Base-by-base conservation (phyloP, 169 alveolate species). In the Babesia divergens region DNA sequence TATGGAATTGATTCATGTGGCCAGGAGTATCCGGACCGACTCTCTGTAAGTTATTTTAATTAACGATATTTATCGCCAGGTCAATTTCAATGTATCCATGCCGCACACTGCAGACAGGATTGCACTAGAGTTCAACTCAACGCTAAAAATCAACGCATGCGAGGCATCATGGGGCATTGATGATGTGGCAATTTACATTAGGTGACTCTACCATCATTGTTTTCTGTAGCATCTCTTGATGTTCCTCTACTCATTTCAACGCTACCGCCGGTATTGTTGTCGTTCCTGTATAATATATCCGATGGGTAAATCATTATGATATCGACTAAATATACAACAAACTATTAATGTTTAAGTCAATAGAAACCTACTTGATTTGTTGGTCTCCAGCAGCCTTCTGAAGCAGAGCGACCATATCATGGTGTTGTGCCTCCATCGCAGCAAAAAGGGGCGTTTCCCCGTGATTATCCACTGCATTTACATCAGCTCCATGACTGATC, bases 141-240 rank as follows among this genome's bases (percentile, higher is more conserved):
- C 83, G 47, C 43, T 86, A 50, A 74, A 82, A 40, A 67, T 49
- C 42, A 65, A 68, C 16, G 77, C 88, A 34, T 91, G 95, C 56
- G 80, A 76, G 47, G 91, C 86, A 18, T 87, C 94, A 9, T 91
- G 95, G 95, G 95, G 94, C 31, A 54, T 91, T 16, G 94, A 86
- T 54, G 94, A 91, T 54, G 54, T 91, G 13, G 76, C 84, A 44
- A 53, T 91, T 3, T 89, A 80, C 52, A 54, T 88, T 28, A 56
- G 82, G 34, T 84, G 42, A 59, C 16, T n/a, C n/a, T n/a, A n/a
- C n/a, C n/a, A n/a, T n/a, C n/a, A n/a, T n/a, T n/a, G n/a, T n/a
- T n/a, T n/a, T n/a, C n/a, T n/a, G n/a, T n/a, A n/a, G n/a, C n/a
- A n/a, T n/a, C n/a, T n/a, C n/a, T n/a, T n/a, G n/a, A n/a, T n/a